Percentiles rank a stretch among this genome's conserved stretches.
Conservation (phyloP, 2,329 filamentous ascomycete genomes). For the Diaporthe nobilis region DNA sequence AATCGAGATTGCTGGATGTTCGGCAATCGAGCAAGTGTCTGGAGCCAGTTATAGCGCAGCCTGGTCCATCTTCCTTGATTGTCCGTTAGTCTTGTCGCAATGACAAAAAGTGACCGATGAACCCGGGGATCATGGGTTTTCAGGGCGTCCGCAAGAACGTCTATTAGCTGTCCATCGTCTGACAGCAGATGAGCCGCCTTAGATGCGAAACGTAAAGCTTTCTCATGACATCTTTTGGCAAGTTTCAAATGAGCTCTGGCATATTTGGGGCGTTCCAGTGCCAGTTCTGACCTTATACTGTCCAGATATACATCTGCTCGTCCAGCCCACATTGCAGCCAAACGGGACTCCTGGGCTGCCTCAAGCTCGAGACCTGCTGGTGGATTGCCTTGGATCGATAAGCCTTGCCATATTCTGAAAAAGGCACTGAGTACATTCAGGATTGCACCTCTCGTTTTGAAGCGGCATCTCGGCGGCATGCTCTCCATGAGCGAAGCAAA, state of each 20-base stretch:
- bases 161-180: slow-evolving; percentile 25
- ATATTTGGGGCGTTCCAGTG: not conserved
- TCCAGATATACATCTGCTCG: slow-evolving; percentile 1
- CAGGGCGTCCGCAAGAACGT: slow-evolving; percentile 30
- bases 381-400: slow-evolving; percentile 34
- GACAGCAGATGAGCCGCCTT: slow-evolving; percentile 36
- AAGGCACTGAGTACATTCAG: slow-evolving; percentile 34
- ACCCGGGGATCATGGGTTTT: slow-evolving; percentile 10
- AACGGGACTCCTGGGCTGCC: not conserved
- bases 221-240: slow-evolving; percentile 15
- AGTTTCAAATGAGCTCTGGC: not conserved
- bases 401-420: slow-evolving; percentile 36
- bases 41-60: slow-evolving; percentile 47
- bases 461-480: slow-evolving; percentile 15
- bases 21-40: slow-evolving; percentile 45
- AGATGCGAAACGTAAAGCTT: slow-evolving; percentile 19
- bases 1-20: slow-evolving; percentile 19
- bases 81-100: slow-evolving; percentile 28
- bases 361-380: not conserved
- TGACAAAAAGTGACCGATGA: slow-evolving; percentile 30
- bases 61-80: not conserved
- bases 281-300: slow-evolving; percentile 15
- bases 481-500: slow-evolving; percentile 32
- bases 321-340: slow-evolving; percentile 37
- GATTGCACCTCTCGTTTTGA: slow-evolving; percentile 27